Evolutionary conservation across 179 eudicot genomes (phyloP), one percentile per base, ranked within the genome.

Genomic region (Spergularia azorica): DNA sequence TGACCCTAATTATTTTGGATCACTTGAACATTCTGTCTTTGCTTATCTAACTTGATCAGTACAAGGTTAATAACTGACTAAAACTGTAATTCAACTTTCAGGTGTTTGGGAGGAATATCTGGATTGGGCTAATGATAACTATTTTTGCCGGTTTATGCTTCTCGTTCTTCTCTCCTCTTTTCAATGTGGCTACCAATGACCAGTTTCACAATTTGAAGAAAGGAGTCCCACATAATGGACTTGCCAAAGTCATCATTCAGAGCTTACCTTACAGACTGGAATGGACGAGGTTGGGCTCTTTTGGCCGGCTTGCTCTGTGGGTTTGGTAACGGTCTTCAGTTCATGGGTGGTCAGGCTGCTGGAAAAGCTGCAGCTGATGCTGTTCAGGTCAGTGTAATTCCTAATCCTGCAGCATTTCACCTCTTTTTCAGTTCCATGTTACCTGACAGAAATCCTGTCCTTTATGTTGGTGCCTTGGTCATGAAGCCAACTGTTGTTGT

Each of bases 361-460:
- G 98, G 98, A 4, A 92, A 94, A 66, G 98, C 98, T 76, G 97
- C 98, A 66, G 95, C 97, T 72, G 98, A 92, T 86, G 98, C 98
- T 73, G 98, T 92, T 83, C 98, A 94, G 97, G 98, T 93, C 20
- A 68, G 79, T 70, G 55, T 3, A 67, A 26, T 26, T 26, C 32
- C 32, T 26, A 26, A 26, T 26, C 32, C 2, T 26, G 32, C 32
- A 26, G 32, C 32, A 63, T 63, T 21, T 26, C 41, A 21, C 41
- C 11, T 26, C 2, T 26, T 26, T 26, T 26, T 26, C 32, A 26
- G 32, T 26, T 26, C 32, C 32, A 26, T 26, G 32, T 26, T 26
- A 26, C 32, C 32, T 26, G 32, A 26, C 32, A 26, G 32, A 26
- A 26, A 26, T 26, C 32, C 32, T 26, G 32, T 26, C 32, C 32